phyloP scores from a whole-genome alignment of 2,329 filamentous ascomycete genomes.

The Penicillium sclerotigenum region DNA sequence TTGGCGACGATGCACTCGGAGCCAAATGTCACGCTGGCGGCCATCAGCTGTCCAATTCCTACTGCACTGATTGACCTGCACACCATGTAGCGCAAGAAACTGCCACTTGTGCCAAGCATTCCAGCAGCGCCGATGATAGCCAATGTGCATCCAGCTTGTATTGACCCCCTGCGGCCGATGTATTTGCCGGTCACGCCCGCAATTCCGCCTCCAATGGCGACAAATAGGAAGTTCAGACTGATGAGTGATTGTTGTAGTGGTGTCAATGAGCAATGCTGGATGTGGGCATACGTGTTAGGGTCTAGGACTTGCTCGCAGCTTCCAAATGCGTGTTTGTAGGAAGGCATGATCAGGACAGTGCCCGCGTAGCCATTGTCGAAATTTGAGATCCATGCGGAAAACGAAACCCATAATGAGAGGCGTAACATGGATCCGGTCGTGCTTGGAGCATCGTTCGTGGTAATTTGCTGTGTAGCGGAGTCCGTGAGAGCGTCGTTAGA shows the following conservation, averaged over 20 bases:
- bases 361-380: conserved; percentile 27
- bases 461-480: neutral
- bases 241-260: conserved; percentile 30
- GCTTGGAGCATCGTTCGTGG: neutral
- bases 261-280: conserved; percentile 21
- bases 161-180: conserved; percentile 21
- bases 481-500: neutral
- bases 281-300: conserved; percentile 4
- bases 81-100: conserved; percentile 27
- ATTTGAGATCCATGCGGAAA: conserved; percentile 25
- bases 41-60: conserved; percentile 23
- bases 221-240: conserved; percentile 27
- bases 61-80: conserved; percentile 26
- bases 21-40: conserved; percentile 21
- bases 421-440: conserved; percentile 22
- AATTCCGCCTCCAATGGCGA: conserved; percentile 24
- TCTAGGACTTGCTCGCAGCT: conserved; percentile 18
- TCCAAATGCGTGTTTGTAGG: conserved; percentile 24
- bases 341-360: conserved; percentile 25
- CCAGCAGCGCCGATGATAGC: conserved; percentile 26
- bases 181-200: conserved; percentile 20
- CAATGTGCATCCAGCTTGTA: conserved; percentile 25
- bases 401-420: conserved; percentile 21
- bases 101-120: conserved; percentile 26
- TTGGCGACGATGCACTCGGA: conserved; percentile 25